These are phyloP conservation scores for Colletotrichum sublineola DNA, from an alignment of 2,329 filamentous ascomycete species.

Conservation along the genomic window DNA sequence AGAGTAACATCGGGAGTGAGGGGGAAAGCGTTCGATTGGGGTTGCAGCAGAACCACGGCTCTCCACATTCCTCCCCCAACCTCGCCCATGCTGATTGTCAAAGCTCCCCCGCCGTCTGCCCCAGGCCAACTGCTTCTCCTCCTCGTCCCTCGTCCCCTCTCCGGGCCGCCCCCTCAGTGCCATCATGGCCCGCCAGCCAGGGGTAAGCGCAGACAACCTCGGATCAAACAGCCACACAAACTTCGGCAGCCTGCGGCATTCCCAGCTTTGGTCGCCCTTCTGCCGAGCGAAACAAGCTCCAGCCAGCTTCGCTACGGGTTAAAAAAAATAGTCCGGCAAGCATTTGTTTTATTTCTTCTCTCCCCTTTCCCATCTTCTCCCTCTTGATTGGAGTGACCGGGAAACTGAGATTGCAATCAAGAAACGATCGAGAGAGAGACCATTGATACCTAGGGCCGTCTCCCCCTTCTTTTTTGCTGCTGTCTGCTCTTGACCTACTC, in stretches of 20 bases:
- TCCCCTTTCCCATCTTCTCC: conserved; percentile 3
- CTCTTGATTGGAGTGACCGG: conserved; percentile 10
- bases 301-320: conserved; percentile 15
- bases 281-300: conserved; percentile 30
- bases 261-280: conserved; percentile 27
- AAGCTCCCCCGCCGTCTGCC: conserved; percentile 40
- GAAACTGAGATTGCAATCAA: background rate
- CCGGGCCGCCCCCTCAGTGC: conserved; percentile 2
- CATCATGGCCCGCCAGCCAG: conserved; percentile 40
- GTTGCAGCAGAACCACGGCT: conserved; percentile 24
- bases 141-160: conserved; percentile 2
- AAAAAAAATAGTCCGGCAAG: background rate
- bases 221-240: conserved; percentile 43
- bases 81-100: conserved; percentile 17
- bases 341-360: background rate
- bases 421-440: conserved; percentile 11
- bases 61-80: conserved; percentile 36
- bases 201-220: conserved; percentile 43
- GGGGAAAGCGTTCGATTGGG: conserved; percentile 2
- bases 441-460: conserved; percentile 16
- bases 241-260: conserved; percentile 42
- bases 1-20: background rate
- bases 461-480: background rate
- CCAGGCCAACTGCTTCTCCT: conserved; percentile 22
- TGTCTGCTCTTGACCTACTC: background rate